Conservation (phyloP, 2,329 filamentous ascomycete genomes). For the Aspergillus brunneoviolaceus region DNA sequence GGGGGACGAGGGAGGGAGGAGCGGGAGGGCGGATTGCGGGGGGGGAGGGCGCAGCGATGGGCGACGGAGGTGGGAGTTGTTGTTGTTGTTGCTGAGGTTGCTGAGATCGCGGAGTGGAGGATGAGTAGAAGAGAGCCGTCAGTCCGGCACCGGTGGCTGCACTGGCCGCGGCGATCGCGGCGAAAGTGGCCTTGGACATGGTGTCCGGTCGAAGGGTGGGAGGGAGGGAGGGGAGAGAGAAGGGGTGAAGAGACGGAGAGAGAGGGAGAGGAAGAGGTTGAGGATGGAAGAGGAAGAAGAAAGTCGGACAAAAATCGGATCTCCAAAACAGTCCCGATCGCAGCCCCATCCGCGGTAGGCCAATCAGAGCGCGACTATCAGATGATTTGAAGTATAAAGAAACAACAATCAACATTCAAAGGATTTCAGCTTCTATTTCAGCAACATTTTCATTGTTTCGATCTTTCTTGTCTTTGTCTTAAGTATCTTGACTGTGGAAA, state of each 20-base stretch:
- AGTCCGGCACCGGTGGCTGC: conserved; percentile 74
- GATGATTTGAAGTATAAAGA: conserved; percentile 4
- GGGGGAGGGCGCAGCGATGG: conserved; percentile 38
- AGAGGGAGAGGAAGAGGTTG: neutral
- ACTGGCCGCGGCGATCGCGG: conserved; percentile 72
- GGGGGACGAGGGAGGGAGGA: conserved; percentile 31
- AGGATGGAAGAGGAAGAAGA: neutral
- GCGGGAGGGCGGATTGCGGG: conserved; percentile 31
- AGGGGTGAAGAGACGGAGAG: neutral
- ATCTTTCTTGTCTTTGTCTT: no score
- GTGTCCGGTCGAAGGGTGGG: conserved; percentile 22
- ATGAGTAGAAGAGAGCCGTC: conserved; percentile 67
- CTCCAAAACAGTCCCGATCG: neutral
- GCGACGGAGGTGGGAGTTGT: conserved; percentile 23
- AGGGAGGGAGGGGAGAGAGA: neutral
- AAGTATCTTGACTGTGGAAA: no score
- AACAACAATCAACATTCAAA: neutral
- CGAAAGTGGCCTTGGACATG: conserved; percentile 79
- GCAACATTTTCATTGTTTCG: no score
- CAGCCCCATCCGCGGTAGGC: neutral
- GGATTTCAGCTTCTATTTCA: neutral
- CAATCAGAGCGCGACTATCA: conserved; percentile 1
- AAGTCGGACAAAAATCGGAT: conserved; percentile 2
- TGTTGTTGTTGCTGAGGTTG: conserved; percentile 23
- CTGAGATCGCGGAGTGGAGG: conserved; percentile 39